Conservation (phyloP, 2,329 filamentous ascomycete species). For the Aspergillus quadricinctus region DNA sequence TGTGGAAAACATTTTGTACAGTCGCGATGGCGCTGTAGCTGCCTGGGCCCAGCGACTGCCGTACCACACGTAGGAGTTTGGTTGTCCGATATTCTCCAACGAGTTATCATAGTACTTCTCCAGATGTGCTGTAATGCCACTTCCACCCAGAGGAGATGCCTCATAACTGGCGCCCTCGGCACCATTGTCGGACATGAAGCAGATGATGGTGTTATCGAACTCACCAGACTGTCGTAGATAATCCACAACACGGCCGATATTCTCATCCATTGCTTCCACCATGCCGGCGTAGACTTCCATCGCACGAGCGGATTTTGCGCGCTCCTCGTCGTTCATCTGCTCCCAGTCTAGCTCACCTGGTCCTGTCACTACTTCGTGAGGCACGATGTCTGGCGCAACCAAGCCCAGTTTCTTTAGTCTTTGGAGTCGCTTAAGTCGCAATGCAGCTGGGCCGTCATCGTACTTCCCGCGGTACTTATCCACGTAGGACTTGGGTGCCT, state of each 20-base stretch:
- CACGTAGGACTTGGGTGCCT: slow-evolving; percentile 45
- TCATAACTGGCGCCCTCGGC: slow-evolving; percentile 54
- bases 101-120: slow-evolving; percentile 56
- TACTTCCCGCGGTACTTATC: slow-evolving; percentile 48
- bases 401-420: slow-evolving; percentile 45
- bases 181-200: slow-evolving; percentile 50
- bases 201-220: slow-evolving; percentile 47
- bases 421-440: slow-evolving; percentile 43
- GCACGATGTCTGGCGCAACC: slow-evolving; percentile 36
- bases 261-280: slow-evolving; percentile 46
- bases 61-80: slow-evolving; percentile 58
- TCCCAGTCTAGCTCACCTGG: slow-evolving; percentile 33
- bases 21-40: slow-evolving; percentile 47
- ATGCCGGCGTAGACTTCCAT: slow-evolving; percentile 52
- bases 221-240: slow-evolving; percentile 46
- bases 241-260: slow-evolving; percentile 44
- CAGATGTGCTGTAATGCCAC: slow-evolving; percentile 51
- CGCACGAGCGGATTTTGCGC: slow-evolving; percentile 38
- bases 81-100: slow-evolving; percentile 56
- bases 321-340: slow-evolving; percentile 35
- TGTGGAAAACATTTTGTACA: slow-evolving; percentile 49
- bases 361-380: slow-evolving; percentile 37
- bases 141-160: slow-evolving; percentile 54
- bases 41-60: slow-evolving; percentile 55
- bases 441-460: slow-evolving; percentile 47